These are phyloP conservation scores for Vanrija pseudolonga DNA, from an alignment of 1,284 basidiomycete genomes.

Conservation along the genomic window DNA sequence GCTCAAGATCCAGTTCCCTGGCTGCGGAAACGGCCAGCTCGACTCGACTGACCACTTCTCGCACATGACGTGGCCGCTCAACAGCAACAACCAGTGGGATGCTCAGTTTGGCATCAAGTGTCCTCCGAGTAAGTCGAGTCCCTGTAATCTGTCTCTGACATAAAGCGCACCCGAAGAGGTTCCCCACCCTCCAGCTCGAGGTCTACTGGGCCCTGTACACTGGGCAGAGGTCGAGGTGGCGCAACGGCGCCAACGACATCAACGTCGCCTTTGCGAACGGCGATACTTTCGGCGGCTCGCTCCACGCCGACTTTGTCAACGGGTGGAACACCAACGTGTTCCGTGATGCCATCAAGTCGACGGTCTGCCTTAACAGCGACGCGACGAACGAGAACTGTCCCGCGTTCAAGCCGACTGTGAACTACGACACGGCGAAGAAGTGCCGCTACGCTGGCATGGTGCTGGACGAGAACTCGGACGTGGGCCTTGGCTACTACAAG, in stretches of 20 bases:
- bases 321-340: constrained; percentile 48
- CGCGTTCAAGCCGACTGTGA: not conserved
- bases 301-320: constrained; percentile 49
- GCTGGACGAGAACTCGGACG: constrained; percentile 8
- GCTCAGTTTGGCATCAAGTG: constrained; percentile 19
- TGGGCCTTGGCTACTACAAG: not conserved
- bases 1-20: constrained; percentile 35
- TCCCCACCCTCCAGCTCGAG: constrained; percentile 41
- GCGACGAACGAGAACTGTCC: constrained; percentile 3
- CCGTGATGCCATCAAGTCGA: constrained; percentile 38
- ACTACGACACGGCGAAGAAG: not conserved
- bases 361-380: constrained; percentile 6
- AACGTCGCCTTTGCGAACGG: constrained; percentile 39
- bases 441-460: constrained; percentile 11
- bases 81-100: constrained; percentile 8
- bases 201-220: not conserved
- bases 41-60: constrained; percentile 42
- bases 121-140: constrained; percentile 15
- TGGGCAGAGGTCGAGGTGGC: not conserved
- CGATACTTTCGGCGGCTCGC: constrained; percentile 46
- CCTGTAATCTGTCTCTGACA: constrained; percentile 13
- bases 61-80: constrained; percentile 39
- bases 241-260: not conserved
- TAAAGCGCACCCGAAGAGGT: constrained; percentile 30
- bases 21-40: constrained; percentile 31